Evolutionary conservation across 495 filamentous ascomycete genomes (phyloP).

Genomic region (Lineolata rhizophorae): DNA sequence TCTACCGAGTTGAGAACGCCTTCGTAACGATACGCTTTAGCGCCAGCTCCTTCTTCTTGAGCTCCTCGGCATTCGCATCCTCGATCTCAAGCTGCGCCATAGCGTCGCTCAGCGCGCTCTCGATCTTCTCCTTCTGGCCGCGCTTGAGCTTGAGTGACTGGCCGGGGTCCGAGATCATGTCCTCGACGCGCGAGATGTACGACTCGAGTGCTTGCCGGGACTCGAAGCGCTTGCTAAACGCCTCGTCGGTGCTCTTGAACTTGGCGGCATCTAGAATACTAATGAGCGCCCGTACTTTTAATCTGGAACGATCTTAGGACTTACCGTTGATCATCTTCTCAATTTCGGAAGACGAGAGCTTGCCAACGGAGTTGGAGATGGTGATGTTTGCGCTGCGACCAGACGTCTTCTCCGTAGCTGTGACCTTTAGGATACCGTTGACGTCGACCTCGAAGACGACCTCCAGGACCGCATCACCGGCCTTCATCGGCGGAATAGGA

Average conservation of each 20-base stretch:
- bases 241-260: slow-evolving; percentile 95
- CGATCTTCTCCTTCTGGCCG: slow-evolving; percentile 97
- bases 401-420: slow-evolving; percentile 96
- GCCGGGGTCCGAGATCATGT: slow-evolving; percentile 89
- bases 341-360: slow-evolving; percentile 86
- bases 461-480: slow-evolving; percentile 92
- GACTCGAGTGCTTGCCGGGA: slow-evolving; percentile 96
- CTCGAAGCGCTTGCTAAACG: slow-evolving; percentile 98
- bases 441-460: slow-evolving; percentile 99
- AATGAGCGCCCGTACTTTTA: no score
- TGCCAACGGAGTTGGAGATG: slow-evolving; percentile 98
- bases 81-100: slow-evolving; percentile 77
- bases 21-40: slow-evolving; percentile 96
- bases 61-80: slow-evolving; percentile 74
- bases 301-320: no score
- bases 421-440: slow-evolving; percentile 99
- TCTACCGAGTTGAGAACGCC: slow-evolving; percentile 78
- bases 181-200: slow-evolving; percentile 96
- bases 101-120: slow-evolving; percentile 69
- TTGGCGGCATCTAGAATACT: slow-evolving; percentile 93
- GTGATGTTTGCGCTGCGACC: slow-evolving; percentile 98
- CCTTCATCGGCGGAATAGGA: slow-evolving; percentile 91
- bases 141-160: slow-evolving; percentile 97
- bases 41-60: slow-evolving; percentile 99
- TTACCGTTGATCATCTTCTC: slow-evolving; percentile 88